phyloP scores from a whole-genome alignment of 208 protist species.

The Leishmania guyanensis region DNA sequence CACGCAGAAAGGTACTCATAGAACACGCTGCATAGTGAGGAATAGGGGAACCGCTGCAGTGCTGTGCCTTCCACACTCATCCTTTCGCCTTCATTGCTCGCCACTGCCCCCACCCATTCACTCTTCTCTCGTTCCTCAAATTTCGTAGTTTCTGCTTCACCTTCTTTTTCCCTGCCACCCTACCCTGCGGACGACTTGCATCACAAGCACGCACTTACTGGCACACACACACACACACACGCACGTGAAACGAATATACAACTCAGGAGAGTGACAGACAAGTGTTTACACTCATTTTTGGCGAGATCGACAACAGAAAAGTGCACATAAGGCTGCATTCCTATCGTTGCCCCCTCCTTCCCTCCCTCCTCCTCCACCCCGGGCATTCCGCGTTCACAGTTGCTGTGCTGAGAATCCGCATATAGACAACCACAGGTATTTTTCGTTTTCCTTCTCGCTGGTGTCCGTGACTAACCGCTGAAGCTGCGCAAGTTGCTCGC shows the following conservation, averaged over 20 bases:
- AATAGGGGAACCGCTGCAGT: neutral
- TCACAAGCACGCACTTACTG: conserved; percentile 3
- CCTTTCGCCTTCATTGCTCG: neutral
- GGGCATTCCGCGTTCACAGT: no score
- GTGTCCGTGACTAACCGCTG: no score
- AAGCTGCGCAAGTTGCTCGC: neutral
- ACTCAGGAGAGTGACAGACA: neutral
- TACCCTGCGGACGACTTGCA: neutral
- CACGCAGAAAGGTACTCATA: neutral
- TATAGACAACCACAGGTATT: conserved; percentile 1
- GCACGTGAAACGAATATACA: neutral
- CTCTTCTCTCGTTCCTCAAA: neutral
- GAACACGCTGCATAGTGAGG: neutral
- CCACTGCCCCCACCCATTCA: neutral
- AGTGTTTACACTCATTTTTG: neutral
- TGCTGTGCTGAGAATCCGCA: no score
- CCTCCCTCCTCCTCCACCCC: neutral
- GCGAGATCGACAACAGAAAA: neutral
- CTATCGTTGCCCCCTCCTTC: neutral
- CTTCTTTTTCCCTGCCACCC: neutral
- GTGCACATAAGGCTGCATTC: neutral
- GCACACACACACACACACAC: conserved; percentile 5
- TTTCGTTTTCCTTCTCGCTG: neutral
- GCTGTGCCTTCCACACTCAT: neutral
- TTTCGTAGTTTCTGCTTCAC: neutral